A percentile compares a stretch with the other conserved stretches of the same genome.
Evolutionary conservation across 2,329 filamentous ascomycete species (phyloP).

Genomic region (Phaeophleospora eucalypticola): DNA sequence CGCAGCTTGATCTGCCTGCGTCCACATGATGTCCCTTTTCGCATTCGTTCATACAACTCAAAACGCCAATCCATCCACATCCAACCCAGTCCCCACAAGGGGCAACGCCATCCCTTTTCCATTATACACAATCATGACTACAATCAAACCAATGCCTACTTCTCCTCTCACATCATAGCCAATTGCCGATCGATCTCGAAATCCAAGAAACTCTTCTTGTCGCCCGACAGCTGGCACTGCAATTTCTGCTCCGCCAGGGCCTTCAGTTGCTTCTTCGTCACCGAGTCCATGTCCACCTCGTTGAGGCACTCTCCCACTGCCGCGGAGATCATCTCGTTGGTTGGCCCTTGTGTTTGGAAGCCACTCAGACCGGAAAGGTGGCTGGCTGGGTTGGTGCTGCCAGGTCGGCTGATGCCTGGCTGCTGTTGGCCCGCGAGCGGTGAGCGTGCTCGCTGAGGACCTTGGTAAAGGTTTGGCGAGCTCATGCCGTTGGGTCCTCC

Average conservation of each 20-base stretch:
- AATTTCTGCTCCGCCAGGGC: slow-evolving; percentile 89
- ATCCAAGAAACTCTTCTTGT: slow-evolving; percentile 85
- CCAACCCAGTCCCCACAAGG: too few relatives aligned
- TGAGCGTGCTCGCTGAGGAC: slow-evolving; percentile 20
- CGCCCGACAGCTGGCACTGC: slow-evolving; percentile 81
- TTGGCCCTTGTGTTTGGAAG: slow-evolving; percentile 65
- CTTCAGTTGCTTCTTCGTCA: slow-evolving; percentile 90
- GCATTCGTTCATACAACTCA: too few relatives aligned
- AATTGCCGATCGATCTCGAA: slow-evolving; percentile 89
- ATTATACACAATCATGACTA: too few relatives aligned
- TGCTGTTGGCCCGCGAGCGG: slow-evolving; percentile 21
- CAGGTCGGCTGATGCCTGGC: slow-evolving; percentile 27
- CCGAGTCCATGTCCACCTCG: slow-evolving; percentile 91
- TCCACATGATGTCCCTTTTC: too few relatives aligned
- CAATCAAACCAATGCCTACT: neutral
- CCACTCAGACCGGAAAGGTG: slow-evolving; percentile 41
- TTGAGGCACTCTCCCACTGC: slow-evolving; percentile 76
- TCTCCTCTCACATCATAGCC: slow-evolving; percentile 41
- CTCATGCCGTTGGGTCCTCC: slow-evolving; percentile 27
- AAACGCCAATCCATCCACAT: too few relatives aligned
- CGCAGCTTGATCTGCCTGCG: too few relatives aligned
- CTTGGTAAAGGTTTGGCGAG: slow-evolving; percentile 27
- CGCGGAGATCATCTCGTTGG: slow-evolving; percentile 75
- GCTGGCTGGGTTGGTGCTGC: slow-evolving; percentile 23
- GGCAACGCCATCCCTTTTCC: too few relatives aligned